Base-by-base conservation (phyloP, 164 flowering plant genomes). In the Macadamia tetraphylla region DNA sequence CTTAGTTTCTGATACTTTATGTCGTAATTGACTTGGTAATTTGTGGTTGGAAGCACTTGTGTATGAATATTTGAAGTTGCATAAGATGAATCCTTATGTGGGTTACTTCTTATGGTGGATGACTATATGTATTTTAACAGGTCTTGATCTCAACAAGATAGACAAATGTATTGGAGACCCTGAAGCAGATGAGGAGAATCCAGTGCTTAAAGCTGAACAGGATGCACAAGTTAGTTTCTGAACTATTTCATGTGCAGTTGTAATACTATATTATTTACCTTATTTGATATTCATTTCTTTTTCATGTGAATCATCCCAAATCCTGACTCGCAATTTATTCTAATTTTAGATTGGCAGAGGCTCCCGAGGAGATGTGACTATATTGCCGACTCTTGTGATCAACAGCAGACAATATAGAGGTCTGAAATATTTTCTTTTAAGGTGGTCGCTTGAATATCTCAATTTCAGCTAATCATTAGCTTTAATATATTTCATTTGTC, bases 391-490 rank as follows among this genome's bases (percentile, higher is more conserved):
- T 65, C 97, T 94, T 75, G 88, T 94, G 6, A 84, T 94, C 62
- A 94, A 91, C 78, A 81, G 85, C 70, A 80, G 96, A 72, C 96
- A 94, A 74, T 94, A 91, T 67, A 85, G 97, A 90, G 97, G 98
- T 90, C 46, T 67, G 74, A 55, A 52, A 31, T 52, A 29, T 14
- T 14, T 65, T n/a, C 43, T 40, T 60, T 32, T 23, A 29, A 65
- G 58, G 10, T 31, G 46, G 57, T 31, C 58, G 17, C 11, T 18
- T 42, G 52, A 18, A 9, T 14, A 35, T 42, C 1, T 6, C 52
- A 9, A 13, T 8, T 40, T 9, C 69, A 58, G 14, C 57, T 67
- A 62, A 42, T 6, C 43, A 35, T 58, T 66, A 48, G 18, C 29
- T 12, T 0, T 65, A 62, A 58, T 31, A 10, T 62, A 32, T 35